Evolutionary conservation across 78 protist genomes (phyloP), one percentile per base, ranked within the genome.

Genomic region (Polysphondylium violaceum): DNA sequence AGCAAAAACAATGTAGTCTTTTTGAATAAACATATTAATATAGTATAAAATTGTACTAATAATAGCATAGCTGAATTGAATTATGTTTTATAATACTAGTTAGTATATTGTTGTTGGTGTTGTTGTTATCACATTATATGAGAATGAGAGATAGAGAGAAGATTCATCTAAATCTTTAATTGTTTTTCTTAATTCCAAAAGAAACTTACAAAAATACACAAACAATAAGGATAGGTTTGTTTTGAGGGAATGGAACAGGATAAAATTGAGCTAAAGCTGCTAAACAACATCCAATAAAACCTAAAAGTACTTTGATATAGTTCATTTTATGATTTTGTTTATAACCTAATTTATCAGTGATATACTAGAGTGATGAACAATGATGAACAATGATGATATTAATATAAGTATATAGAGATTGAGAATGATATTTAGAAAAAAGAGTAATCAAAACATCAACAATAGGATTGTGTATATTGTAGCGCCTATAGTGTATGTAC

Each of bases 211-310:
- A 63, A 40, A 63, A 61, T 56, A 87, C 93, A 55, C 93, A 87
- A 35, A 38, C 38, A 40, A 87, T 67, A 27, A 87, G 38, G 55
- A 87, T 29, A 53, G 93, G 93, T 55, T 87, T 87, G 55, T 87
- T 87, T 51, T 87, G 61, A 65, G 93, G 93, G 72, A 64, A 73
- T 36, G 93, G 93, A 4, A 55, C 38, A 41, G 93, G 93, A 41
- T 87, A 87, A 58, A 87, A 86, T 53, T 87, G 93, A n/a, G 87
- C 40, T 2, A 74, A 25, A 6, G 55, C 86, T 27, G 86, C 86
- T 23, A 73, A 25, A 17, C 43, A n/a, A 75, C 93, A 87, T 16
- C 90, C 90, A 8, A 83, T n/a, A 19, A 69, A 9, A 21, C 90
- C 90, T 19, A 83, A n/a, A 21, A 56, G 9, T 27, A 83, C 90